phyloP scores from a whole-genome alignment of 306 rosid species.

The Cucurbita argyrosperma region DNA sequence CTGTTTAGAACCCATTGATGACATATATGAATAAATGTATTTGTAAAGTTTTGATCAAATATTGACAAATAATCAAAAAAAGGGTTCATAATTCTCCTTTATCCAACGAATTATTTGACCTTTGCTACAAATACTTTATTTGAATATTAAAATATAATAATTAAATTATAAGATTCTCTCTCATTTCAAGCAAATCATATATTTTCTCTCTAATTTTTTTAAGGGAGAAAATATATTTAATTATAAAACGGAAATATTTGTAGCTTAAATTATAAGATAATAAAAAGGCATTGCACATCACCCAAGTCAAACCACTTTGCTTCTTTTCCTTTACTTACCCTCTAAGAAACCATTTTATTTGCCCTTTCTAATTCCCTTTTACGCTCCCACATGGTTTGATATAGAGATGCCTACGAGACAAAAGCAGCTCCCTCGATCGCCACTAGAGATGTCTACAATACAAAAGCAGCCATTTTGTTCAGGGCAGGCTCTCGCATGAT shows the following conservation, averaged over 20 bases:
- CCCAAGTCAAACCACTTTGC: not conserved
- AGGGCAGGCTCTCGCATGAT: too few species aligned
- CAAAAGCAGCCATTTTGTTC: too few species aligned
- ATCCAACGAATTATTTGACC: not conserved
- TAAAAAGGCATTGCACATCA: not conserved
- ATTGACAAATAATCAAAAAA: not conserved
- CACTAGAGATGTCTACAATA: too few species aligned
- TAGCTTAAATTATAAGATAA: not conserved
- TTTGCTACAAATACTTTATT: not conserved
- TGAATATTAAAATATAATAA: not conserved
- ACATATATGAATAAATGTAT: not conserved
- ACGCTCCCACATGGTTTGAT: too few species aligned
- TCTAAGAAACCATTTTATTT: not conserved
- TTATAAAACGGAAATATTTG: not conserved
- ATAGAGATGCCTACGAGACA: too few species aligned
- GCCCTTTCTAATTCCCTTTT: too few species aligned
- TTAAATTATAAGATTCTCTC: not conserved
- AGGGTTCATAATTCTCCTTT: not conserved
- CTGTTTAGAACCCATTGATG: not conserved
- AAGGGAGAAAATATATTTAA: not conserved
- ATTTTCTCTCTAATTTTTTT: not conserved
- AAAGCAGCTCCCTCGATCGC: too few species aligned
- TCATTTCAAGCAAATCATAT: not conserved
- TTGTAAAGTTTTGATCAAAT: not conserved
- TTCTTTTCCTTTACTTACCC: not conserved